Evolutionary conservation across 164 flowering plant species (phyloP).

Genomic region (Magnolia kwangsiensis): DNA sequence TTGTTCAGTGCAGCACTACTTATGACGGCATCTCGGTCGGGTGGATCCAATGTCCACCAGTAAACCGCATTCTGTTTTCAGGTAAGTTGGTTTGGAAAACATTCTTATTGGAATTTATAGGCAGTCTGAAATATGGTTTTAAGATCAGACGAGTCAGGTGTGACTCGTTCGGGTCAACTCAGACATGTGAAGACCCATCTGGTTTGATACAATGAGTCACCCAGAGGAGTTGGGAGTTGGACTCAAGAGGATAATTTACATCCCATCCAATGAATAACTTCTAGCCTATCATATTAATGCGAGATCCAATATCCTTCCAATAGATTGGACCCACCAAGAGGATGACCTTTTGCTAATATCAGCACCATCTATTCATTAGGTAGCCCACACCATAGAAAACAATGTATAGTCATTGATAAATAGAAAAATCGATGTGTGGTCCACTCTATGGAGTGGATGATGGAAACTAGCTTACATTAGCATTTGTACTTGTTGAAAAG

Average conservation of each 20-base stretch:
- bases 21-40: slow-evolving; percentile 75
- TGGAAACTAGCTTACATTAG: neutral
- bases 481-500: neutral
- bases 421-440: neutral
- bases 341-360: too few species aligned
- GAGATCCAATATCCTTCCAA: too few species aligned
- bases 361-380: too few species aligned
- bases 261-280: too few species aligned
- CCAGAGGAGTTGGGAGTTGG: too few species aligned
- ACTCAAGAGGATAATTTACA: too few species aligned
- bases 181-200: neutral
- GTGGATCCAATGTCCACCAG: slow-evolving; percentile 66
- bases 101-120: neutral
- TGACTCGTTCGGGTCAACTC: neutral
- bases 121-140: neutral
- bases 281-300: too few species aligned
- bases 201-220: neutral
- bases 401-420: neutral
- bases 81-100: neutral
- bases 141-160: neutral
- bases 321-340: too few species aligned
- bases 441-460: neutral
- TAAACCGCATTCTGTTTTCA: slow-evolving; percentile 39
- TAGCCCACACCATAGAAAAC: too few species aligned
- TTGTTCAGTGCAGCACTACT: slow-evolving; percentile 51